Evolutionary conservation across 345 rosid species (phyloP), one percentile per base, ranked within the genome.

Genomic region (Arabidopsis arenosa): DNA sequence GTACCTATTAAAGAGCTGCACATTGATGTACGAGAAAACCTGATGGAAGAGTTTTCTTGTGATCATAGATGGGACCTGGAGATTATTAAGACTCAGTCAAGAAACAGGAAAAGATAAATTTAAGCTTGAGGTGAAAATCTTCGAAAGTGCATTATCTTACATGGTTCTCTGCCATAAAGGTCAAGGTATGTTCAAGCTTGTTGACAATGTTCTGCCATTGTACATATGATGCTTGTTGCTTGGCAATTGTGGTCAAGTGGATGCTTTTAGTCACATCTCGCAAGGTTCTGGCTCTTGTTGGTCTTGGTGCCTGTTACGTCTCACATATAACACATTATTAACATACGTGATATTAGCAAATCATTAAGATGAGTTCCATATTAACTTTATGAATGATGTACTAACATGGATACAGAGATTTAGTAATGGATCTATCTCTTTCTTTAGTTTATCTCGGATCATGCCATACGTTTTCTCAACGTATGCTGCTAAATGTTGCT

Each of bases 401-500:
- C 75, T 79, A 54, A 83, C 90, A 81, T 89, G 90, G 71, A 89
- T 89, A 83, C 93, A 86, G 72, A 86, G 75, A 75, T 75, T 79
- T 63, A 86, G 66, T 62, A 86, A 83, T 12, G 85, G 89, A 66
- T 84, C 73, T 40, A 89, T 85, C 79, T 89, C 88, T 75, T 86
- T 89, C 85, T 86, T 89, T n/a, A 89, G 69, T 68, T 62, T 73
- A 70, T 86, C 93, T 63, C 89, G 81, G 69, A 86, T 85, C 84
- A 86, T 70, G 65, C 90, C 93, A 60, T 86, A 88, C 72, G 84
- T 78, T 79, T 88, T 88, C 84, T 88, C 93, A 35, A 86, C 86
- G 62, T 79, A 85, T 69, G 93, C 93, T 7, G 93, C 85, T 71
- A 88, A 66, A 79, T 88, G 93, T 74, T 88, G 93, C 83, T 88